Percentiles rank a stretch among this genome's conserved stretches.
These are phyloP conservation scores for Volvariella surrecta DNA, from an alignment of 1,284 basidiomycete genomes.

Conservation along the genomic window DNA sequence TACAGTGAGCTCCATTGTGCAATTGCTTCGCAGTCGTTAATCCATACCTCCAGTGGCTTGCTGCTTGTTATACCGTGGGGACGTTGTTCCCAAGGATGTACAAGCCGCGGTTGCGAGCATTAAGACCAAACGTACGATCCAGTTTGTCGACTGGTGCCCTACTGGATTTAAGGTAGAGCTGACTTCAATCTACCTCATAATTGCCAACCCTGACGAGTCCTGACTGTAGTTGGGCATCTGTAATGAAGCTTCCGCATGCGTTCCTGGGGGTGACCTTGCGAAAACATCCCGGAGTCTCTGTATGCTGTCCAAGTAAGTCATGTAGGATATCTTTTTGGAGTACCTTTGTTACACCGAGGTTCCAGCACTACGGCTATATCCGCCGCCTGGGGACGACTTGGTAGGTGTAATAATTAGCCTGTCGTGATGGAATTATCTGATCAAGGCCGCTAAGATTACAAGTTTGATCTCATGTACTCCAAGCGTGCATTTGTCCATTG, in stretches of 20 bases:
- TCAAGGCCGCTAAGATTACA: conserved; percentile 63
- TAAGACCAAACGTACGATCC: conserved; percentile 96
- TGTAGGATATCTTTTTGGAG: not conserved
- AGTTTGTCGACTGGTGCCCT: conserved; percentile 98
- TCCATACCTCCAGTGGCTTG: conserved; percentile 59
- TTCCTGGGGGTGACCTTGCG: conserved; percentile 93
- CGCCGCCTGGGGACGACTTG: conserved; percentile 89
- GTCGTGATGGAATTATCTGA: not conserved
- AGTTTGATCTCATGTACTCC: conserved; percentile 97
- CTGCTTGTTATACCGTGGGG: conserved; percentile 87
- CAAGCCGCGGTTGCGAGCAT: conserved; percentile 90
- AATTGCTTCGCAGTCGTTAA: not conserved
- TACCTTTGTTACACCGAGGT: conserved; percentile 5
- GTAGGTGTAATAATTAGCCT: conserved; percentile 24
- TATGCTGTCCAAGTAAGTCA: conserved; percentile 76
- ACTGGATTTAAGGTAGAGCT: conserved; percentile 83
- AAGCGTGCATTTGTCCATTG: conserved; percentile 97
- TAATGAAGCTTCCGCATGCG: conserved; percentile 87
- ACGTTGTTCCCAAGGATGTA: conserved; percentile 97
- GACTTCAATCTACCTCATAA: not conserved
- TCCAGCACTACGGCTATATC: conserved; percentile 88
- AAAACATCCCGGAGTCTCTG: conserved; percentile 92
- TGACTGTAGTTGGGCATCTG: conserved; percentile 81
- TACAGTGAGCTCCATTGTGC: conserved; percentile 62
- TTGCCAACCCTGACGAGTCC: not conserved